A percentile compares a stretch with the other conserved stretches of the same genome.
Evolutionary conservation across 1,139 yeast genomes (phyloP).

Genomic region (Pichia sp.): DNA sequence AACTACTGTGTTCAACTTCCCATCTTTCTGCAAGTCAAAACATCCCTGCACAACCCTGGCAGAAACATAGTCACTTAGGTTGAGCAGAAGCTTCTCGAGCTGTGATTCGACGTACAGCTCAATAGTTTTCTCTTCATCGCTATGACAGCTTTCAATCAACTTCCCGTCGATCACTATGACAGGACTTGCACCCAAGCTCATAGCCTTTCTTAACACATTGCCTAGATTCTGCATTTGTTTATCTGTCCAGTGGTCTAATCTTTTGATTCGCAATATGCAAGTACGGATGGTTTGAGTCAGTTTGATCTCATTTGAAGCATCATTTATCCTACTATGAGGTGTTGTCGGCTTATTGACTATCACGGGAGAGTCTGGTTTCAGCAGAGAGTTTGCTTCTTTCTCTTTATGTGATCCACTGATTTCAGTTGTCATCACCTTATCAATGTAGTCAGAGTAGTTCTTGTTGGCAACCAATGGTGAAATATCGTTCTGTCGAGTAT

Average conservation of each 20-base stretch:
- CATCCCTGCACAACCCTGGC: slow-evolving; percentile 30
- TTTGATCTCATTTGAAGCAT: slow-evolving; percentile 27
- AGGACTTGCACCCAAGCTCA: slow-evolving; percentile 35
- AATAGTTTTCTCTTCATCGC: slow-evolving; percentile 7
- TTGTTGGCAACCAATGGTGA: slow-evolving; percentile 4
- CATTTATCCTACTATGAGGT: not conserved
- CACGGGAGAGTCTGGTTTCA: not conserved
- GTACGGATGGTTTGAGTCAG: slow-evolving; percentile 43
- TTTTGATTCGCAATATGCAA: slow-evolving; percentile 44
- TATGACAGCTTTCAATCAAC: slow-evolving; percentile 5
- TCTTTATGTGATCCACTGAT: too few relatives aligned
- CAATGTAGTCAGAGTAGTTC: slow-evolving; percentile 10
- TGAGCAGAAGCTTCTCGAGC: slow-evolving; percentile 13
- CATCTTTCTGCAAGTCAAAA: slow-evolving; percentile 24
- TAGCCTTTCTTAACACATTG: slow-evolving; percentile 30
- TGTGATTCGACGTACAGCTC: slow-evolving; percentile 6
- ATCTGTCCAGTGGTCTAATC: slow-evolving; percentile 25
- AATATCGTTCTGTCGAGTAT: not conserved
- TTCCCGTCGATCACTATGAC: slow-evolving; percentile 29
- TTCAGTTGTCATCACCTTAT: slow-evolving; percentile 2
- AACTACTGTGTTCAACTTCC: slow-evolving; percentile 20
- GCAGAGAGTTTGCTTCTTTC: too few relatives aligned
- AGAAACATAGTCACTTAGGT: slow-evolving; percentile 13
- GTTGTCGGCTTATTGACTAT: not conserved
- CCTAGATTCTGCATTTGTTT: slow-evolving; percentile 27